Evolutionary conservation across 352 stramenopile genomes (phyloP).

Genomic region (Globisporangium sylvaticum): DNA sequence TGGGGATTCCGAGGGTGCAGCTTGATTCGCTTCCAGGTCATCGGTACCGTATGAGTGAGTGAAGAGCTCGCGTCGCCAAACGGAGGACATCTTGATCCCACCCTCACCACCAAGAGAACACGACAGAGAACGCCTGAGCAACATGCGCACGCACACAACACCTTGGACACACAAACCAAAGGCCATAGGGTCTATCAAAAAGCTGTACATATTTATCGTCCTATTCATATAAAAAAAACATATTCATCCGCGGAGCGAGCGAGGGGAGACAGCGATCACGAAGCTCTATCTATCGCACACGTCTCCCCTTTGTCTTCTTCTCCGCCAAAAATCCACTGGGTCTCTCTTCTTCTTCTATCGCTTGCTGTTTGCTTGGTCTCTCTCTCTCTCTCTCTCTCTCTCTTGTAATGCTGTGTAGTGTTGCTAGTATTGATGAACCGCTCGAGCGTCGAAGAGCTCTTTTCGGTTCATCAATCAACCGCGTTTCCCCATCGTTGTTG

Average conservation of each 20-base stretch:
- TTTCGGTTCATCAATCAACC: background rate
- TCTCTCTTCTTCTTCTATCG: background rate
- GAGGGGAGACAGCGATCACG: background rate
- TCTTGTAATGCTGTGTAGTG: background rate
- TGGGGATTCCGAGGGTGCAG: no score
- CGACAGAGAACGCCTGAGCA: background rate
- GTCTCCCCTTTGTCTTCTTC: background rate
- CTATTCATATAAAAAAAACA: conserved; percentile 9
- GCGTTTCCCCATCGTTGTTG: background rate
- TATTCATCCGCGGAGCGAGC: background rate
- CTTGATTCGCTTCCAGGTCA: background rate
- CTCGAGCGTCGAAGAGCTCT: background rate
- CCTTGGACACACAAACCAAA: background rate
- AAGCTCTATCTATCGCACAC: conserved; percentile 7
- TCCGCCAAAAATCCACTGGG: background rate
- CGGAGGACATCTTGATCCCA: background rate
- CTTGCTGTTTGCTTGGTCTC: background rate
- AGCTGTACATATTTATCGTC: conserved; percentile 7
- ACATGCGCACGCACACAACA: background rate
- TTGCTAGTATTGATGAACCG: background rate
- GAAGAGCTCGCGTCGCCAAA: background rate
- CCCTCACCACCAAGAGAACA: background rate
- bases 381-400: background rate
- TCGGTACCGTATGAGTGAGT: background rate
- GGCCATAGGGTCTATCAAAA: background rate